Evolutionary conservation across 495 filamentous ascomycete genomes (phyloP).

Genomic region (Aspergillus bridgeri): DNA sequence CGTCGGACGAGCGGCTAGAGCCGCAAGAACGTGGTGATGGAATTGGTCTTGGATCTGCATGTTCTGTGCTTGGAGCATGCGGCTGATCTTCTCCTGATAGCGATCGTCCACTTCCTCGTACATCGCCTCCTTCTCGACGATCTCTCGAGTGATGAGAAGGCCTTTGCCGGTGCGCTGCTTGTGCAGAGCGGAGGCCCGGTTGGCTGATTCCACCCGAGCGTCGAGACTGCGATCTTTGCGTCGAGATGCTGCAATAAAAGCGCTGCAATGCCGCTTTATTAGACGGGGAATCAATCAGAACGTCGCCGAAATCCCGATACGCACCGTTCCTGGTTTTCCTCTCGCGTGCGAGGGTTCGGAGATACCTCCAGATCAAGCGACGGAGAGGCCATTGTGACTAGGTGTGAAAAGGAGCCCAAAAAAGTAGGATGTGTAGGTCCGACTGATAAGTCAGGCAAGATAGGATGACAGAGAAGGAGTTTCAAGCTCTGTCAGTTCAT

Average conservation of each 20-base stretch:
- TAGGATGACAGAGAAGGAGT: neutral
- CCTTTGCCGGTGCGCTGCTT: constrained; percentile 82
- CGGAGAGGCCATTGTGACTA: constrained; percentile 21
- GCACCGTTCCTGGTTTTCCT: constrained; percentile 89
- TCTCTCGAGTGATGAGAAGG: constrained; percentile 79
- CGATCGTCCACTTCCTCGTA: constrained; percentile 92
- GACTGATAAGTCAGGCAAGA: neutral
- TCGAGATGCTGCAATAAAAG: constrained; percentile 93
- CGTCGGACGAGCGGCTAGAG: constrained; percentile 23
- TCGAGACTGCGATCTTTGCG: constrained; percentile 86
- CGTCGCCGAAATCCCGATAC: constrained; percentile 12
- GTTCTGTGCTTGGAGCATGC: constrained; percentile 42
- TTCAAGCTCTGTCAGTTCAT: neutral
- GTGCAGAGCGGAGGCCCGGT: constrained; percentile 84
- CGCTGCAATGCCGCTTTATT: constrained; percentile 43
- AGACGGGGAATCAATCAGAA: constrained; percentile 2
- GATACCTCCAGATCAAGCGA: constrained; percentile 36
- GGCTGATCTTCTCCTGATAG: constrained; percentile 43
- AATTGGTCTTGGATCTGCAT: constrained; percentile 42
- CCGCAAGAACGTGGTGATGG: constrained; percentile 37
- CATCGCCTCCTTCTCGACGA: constrained; percentile 92
- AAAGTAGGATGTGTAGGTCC: neutral
- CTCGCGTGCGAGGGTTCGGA: constrained; percentile 45
- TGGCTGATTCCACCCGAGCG: constrained; percentile 84
- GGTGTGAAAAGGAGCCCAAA: neutral